Conservation (phyloP, 2,329 filamentous ascomycete genomes). For the Ophiocordyceps robertsii region DNA sequence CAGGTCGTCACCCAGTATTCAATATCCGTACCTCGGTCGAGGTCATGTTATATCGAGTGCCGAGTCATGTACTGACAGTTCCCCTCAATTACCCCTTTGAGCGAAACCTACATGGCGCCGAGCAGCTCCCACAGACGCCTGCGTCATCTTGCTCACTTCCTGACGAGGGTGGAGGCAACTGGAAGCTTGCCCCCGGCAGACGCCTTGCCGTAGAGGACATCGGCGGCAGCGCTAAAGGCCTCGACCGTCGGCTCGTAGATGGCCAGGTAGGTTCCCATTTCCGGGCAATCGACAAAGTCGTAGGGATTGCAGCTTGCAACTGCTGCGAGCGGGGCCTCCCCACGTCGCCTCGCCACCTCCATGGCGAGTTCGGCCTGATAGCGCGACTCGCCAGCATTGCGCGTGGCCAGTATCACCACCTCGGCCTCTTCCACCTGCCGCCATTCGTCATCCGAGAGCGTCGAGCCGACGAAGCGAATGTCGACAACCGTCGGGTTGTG, state of each 20-base stretch:
- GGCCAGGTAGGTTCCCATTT: slow-evolving; percentile 9
- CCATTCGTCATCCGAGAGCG: slow-evolving; percentile 8
- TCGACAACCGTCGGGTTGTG: slow-evolving; percentile 5
- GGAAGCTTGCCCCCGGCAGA: not conserved
- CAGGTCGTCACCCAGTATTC: no score
- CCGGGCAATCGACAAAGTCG: slow-evolving; percentile 10
- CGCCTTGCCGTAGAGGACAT: slow-evolving; percentile 8
- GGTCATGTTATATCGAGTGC: no score
- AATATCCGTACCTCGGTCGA: no score
- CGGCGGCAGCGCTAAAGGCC: slow-evolving; percentile 8
- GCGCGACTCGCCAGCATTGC: slow-evolving; percentile 11
- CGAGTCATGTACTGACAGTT: no score
- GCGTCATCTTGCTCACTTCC: no score
- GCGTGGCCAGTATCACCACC: slow-evolving; percentile 11
- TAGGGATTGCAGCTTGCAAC: slow-evolving; percentile 13
- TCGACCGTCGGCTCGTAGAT: slow-evolving; percentile 14
- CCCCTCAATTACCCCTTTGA: no score
- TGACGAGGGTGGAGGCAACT: not conserved
- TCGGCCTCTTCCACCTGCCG: slow-evolving; percentile 8
- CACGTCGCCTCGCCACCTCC: slow-evolving; percentile 7
- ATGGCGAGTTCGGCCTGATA: slow-evolving; percentile 10
- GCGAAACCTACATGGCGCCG: no score
- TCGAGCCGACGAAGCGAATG: slow-evolving; percentile 9
- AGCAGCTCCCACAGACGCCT: no score
- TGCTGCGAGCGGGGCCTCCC: slow-evolving; percentile 4